phyloP scores from a whole-genome alignment of 805 yeast species.

The Nakazawaea molendinolei region DNA sequence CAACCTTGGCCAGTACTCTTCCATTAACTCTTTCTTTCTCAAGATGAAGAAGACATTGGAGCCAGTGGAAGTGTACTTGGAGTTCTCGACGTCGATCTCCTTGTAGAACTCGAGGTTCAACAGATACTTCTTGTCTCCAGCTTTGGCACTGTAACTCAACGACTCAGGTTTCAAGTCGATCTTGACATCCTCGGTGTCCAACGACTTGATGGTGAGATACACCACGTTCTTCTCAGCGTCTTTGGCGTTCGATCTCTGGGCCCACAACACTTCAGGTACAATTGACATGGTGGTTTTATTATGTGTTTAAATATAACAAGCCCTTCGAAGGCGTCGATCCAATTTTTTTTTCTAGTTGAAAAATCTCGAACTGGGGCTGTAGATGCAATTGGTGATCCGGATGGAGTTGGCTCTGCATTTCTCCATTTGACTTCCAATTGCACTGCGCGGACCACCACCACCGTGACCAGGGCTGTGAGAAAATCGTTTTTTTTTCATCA shows the following conservation, averaged over 20 bases:
- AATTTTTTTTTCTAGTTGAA: too few species aligned
- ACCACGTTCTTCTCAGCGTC: slow-evolving; percentile 71
- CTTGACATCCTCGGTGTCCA: slow-evolving; percentile 59
- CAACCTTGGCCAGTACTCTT: slow-evolving; percentile 93
- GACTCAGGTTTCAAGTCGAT: slow-evolving; percentile 51
- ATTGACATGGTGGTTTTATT: not conserved
- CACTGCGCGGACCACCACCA: too few species aligned
- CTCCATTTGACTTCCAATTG: too few species aligned
- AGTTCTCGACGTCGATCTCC: slow-evolving; percentile 61
- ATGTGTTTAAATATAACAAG: too few species aligned
- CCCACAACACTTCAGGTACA: slow-evolving; percentile 82
- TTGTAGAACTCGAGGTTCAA: slow-evolving; percentile 70
- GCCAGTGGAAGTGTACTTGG: slow-evolving; percentile 53
- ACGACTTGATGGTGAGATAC: slow-evolving; percentile 64
- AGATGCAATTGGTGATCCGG: too few species aligned
- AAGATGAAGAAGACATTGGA: slow-evolving; percentile 59
- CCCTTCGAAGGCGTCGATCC: too few species aligned
- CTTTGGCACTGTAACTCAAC: slow-evolving; percentile 44
- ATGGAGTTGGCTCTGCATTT: too few species aligned
- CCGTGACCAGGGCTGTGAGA: too few species aligned
- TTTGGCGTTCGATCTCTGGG: slow-evolving; percentile 83
- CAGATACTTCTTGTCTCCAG: slow-evolving; percentile 50
- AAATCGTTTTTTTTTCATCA: too few species aligned
- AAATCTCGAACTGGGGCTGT: too few species aligned
- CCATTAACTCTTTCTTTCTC: slow-evolving; percentile 59